phyloP scores from a whole-genome alignment of 2,329 filamentous ascomycete species.

The Eurotiales sp. region DNA sequence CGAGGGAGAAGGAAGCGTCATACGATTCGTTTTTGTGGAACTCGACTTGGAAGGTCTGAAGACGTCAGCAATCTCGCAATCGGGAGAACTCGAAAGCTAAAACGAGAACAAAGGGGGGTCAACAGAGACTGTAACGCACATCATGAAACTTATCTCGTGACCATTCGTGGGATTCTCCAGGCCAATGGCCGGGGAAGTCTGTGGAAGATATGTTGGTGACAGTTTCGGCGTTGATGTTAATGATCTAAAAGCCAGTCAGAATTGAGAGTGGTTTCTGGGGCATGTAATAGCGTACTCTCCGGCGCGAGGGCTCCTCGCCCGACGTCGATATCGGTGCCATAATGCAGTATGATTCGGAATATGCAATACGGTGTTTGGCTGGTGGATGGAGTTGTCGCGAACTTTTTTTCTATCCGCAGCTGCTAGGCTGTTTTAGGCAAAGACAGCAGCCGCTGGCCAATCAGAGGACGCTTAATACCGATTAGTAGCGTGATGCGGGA shows the following conservation, averaged over 20 bases:
- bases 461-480: constrained; percentile 3
- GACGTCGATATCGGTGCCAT: constrained; percentile 44
- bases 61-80: background rate
- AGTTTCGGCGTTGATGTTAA: constrained; percentile 84
- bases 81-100: background rate
- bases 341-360: constrained; percentile 11
- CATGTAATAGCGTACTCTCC: constrained; percentile 32
- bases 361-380: background rate
- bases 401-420: constrained; percentile 15
- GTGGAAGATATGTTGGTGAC: constrained; percentile 84
- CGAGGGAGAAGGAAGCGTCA: constrained; percentile 82
- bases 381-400: background rate
- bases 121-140: constrained; percentile 30
- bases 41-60: constrained; percentile 64
- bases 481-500: constrained; percentile 1
- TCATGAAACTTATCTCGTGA: constrained; percentile 67
- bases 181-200: constrained; percentile 88
- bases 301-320: constrained; percentile 40
- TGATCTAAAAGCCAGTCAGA: constrained; percentile 56
- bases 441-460: background rate
- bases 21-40: constrained; percentile 79
- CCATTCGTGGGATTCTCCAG: constrained; percentile 82
- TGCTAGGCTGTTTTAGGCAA: constrained; percentile 2
- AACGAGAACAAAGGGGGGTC: too few species aligned
- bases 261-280: background rate